Conservation (phyloP, 805 yeast genomes). For the Peterozyma toletana region DNA sequence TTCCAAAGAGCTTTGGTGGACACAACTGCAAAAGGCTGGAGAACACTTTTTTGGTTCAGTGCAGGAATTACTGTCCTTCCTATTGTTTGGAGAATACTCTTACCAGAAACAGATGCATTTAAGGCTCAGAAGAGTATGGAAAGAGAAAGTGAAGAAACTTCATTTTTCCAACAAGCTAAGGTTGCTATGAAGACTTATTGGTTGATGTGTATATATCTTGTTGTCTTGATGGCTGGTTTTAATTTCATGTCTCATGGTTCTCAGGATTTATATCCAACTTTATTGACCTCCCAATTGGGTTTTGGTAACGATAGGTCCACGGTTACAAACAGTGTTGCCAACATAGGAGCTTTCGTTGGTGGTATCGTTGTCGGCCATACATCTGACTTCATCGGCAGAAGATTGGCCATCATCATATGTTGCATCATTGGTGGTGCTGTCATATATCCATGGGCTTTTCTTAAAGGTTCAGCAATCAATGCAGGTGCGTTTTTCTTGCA, state of each 20-base stretch:
- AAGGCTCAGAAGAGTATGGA: constrained; percentile 29
- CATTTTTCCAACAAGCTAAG: constrained; percentile 22
- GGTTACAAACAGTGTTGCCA: constrained; percentile 49
- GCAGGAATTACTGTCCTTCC: constrained; percentile 46
- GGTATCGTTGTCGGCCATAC: constrained; percentile 49
- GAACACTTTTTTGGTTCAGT: constrained; percentile 61
- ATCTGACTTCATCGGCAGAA: constrained; percentile 48
- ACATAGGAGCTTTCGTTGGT: constrained; percentile 50
- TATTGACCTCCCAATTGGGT: constrained; percentile 37
- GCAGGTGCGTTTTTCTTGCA: constrained; percentile 58
- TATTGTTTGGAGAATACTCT: constrained; percentile 30
- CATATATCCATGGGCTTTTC: constrained; percentile 57
- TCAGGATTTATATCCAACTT: constrained; percentile 55
- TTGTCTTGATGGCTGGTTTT: constrained; percentile 55
- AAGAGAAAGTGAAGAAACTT: constrained; percentile 21
- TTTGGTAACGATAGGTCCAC: constrained; percentile 37
- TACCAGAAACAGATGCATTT: constrained; percentile 51
- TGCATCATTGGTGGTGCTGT: constrained; percentile 51
- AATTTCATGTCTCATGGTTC: constrained; percentile 58
- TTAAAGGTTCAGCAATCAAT: constrained; percentile 36
- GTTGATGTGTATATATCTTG: constrained; percentile 49
- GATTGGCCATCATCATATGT: constrained; percentile 43
- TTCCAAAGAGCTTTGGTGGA: constrained; percentile 58
- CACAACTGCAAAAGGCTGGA: constrained; percentile 48
- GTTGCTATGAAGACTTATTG: constrained; percentile 40